phyloP scores from a whole-genome alignment of 2,329 filamentous ascomycete genomes.

The Parafenestella ontariensis region DNA sequence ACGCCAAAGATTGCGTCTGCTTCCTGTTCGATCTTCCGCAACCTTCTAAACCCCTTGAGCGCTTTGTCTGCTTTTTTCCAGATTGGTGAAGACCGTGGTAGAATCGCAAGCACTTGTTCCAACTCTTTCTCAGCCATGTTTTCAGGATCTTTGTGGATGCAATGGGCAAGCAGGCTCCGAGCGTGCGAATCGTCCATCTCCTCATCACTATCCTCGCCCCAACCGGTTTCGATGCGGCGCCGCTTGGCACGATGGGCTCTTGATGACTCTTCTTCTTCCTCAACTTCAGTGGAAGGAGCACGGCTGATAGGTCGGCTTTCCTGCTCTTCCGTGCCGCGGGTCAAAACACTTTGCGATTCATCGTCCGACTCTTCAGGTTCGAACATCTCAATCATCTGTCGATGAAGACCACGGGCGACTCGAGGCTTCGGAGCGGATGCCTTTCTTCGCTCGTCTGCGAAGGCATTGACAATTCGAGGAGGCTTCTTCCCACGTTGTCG shows the following conservation, averaged over 20 bases:
- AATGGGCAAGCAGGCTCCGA: slow-evolving; percentile 56
- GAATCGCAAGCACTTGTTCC: slow-evolving; percentile 62
- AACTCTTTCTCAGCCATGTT: slow-evolving; percentile 70
- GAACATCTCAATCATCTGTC: slow-evolving; percentile 75
- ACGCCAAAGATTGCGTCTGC: slow-evolving; percentile 72
- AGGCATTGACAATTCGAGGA: slow-evolving; percentile 53
- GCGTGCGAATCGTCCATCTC: slow-evolving; percentile 57
- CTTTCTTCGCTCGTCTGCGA: slow-evolving; percentile 66
- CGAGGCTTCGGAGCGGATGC: slow-evolving; percentile 62
- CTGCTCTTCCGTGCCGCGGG: slow-evolving; percentile 81
- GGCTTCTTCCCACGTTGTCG: slow-evolving; percentile 49
- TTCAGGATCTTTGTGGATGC: slow-evolving; percentile 69
- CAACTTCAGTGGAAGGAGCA: slow-evolving; percentile 59
- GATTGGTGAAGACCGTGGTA: slow-evolving; percentile 67
- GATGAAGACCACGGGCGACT: slow-evolving; percentile 77
- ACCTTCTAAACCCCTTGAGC: slow-evolving; percentile 59
- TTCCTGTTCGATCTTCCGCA: slow-evolving; percentile 82
- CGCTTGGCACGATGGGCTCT: slow-evolving; percentile 55
- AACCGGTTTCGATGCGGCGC: slow-evolving; percentile 53
- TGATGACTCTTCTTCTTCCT: slow-evolving; percentile 58
- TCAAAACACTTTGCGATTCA: slow-evolving; percentile 71
- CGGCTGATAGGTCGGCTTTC: slow-evolving; percentile 84
- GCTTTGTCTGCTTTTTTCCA: slow-evolving; percentile 76
- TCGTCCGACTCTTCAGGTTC: slow-evolving; percentile 86
- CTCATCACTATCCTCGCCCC: slow-evolving; percentile 58